A percentile compares a stretch with the other conserved stretches of the same genome.
These are phyloP conservation scores for Yamagishiella unicocca DNA, from an alignment of 139 green algal species.

Conservation along the genomic window DNA sequence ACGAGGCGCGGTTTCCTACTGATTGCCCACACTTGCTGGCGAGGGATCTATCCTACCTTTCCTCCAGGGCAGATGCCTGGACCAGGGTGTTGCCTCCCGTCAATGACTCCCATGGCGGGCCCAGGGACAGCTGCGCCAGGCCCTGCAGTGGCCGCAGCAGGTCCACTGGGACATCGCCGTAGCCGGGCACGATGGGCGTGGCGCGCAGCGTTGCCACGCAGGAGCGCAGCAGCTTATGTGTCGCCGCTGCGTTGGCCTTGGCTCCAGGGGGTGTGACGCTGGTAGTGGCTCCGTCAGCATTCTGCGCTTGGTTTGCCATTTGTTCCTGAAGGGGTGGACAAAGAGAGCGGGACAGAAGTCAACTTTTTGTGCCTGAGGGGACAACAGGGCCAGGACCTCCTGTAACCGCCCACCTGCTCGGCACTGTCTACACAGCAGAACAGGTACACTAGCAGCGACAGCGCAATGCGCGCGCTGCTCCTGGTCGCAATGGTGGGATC, in stretches of 20 bases:
- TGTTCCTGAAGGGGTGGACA: neutral
- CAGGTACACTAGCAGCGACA: conserved; percentile 24
- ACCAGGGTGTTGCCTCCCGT: neutral
- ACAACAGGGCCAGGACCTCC: neutral
- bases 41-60: too few relatives aligned
- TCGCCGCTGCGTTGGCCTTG: neutral
- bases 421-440: conserved; percentile 22
- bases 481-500: neutral
- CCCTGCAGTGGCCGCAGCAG: neutral
- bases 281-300: neutral
- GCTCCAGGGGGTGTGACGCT: neutral
- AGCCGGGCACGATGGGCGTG: conserved; percentile 24
- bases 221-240: neutral
- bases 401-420: conserved; percentile 1
- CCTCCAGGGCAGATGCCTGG: neutral
- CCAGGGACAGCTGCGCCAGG: neutral
- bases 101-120: neutral
- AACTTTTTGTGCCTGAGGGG: neutral
- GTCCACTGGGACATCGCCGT: conserved; percentile 6
- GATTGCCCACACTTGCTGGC: too few relatives aligned
- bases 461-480: neutral
- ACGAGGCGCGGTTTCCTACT: too few relatives aligned
- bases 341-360: neutral
- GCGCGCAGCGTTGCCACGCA: neutral
- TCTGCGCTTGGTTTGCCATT: neutral